These are phyloP conservation scores for Lomentospora prolificans DNA, from an alignment of 2,329 filamentous ascomycete genomes.

Conservation along the genomic window DNA sequence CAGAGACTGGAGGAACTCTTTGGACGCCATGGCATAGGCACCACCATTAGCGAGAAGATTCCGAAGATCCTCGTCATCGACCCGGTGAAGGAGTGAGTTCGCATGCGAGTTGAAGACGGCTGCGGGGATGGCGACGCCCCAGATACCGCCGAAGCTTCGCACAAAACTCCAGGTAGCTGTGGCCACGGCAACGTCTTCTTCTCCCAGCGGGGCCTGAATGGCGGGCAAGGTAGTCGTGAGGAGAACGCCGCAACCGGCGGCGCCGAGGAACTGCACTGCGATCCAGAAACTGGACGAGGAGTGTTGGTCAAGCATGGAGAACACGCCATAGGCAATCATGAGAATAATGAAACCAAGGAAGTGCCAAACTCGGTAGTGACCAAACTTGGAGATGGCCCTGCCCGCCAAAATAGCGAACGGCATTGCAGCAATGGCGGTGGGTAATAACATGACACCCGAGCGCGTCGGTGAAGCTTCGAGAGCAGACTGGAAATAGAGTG, in stretches of 20 bases:
- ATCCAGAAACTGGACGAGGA: slow-evolving; percentile 29
- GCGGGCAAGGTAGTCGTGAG: slow-evolving; percentile 31
- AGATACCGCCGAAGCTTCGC: slow-evolving; percentile 34
- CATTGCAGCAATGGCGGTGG: slow-evolving; percentile 10
- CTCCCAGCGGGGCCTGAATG: slow-evolving; percentile 27
- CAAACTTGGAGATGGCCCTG: slow-evolving; percentile 24
- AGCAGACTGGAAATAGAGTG: slow-evolving; percentile 38
- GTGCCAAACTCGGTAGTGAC: slow-evolving; percentile 36
- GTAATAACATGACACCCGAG: slow-evolving; percentile 17
- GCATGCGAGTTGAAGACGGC: slow-evolving; percentile 25
- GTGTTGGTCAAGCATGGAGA: slow-evolving; percentile 28
- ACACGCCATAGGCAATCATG: slow-evolving; percentile 28
- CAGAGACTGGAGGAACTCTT: not conserved
- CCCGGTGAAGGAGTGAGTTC: slow-evolving; percentile 8
- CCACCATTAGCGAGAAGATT: slow-evolving; percentile 13
- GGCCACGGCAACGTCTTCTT: slow-evolving; percentile 25
- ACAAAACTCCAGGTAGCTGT: slow-evolving; percentile 34
- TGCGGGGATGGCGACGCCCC: slow-evolving; percentile 33
- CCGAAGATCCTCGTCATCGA: slow-evolving; percentile 10
- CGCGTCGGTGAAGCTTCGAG: slow-evolving; percentile 25
- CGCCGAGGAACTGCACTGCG: slow-evolving; percentile 31
- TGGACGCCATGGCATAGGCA: slow-evolving; percentile 14
- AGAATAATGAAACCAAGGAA: slow-evolving; percentile 23
- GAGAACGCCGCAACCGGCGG: slow-evolving; percentile 30
- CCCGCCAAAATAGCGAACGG: slow-evolving; percentile 15